These are phyloP conservation scores for Penicillium nucicola DNA, from an alignment of 495 filamentous ascomycete genomes.

Conservation along the genomic window DNA sequence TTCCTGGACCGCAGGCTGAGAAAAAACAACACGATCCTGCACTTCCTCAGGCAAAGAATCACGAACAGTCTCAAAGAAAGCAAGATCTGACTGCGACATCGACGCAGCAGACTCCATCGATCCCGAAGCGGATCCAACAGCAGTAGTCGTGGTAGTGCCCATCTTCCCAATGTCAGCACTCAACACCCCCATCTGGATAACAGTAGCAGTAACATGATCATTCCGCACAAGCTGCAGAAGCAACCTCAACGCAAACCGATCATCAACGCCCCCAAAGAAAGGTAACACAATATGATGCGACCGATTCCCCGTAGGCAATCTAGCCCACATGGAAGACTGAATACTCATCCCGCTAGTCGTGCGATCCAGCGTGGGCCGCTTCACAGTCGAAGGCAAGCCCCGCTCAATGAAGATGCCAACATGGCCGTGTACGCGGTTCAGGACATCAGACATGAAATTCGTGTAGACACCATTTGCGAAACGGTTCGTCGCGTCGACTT, in stretches of 20 bases:
- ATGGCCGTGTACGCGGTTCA: slow-evolving; percentile 60
- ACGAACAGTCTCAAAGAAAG: slow-evolving; percentile 61
- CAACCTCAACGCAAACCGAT: slow-evolving; percentile 74
- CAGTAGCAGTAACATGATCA: slow-evolving; percentile 55
- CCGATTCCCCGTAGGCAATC: slow-evolving; percentile 47
- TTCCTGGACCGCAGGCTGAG: slow-evolving; percentile 15
- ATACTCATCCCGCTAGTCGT: slow-evolving; percentile 57
- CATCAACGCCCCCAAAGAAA: slow-evolving; percentile 83
- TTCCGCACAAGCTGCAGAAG: slow-evolving; percentile 79
- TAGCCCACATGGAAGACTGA: slow-evolving; percentile 46
- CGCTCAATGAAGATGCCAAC: slow-evolving; percentile 82
- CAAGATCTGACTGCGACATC: slow-evolving; percentile 41
- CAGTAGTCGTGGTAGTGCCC: background rate
- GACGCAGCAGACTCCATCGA: background rate
- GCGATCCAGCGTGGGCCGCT: slow-evolving; percentile 28
- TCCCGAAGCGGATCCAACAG: background rate
- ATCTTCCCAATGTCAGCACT: background rate
- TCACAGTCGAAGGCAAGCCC: slow-evolving; percentile 28
- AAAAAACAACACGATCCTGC: slow-evolving; percentile 59
- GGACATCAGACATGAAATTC: slow-evolving; percentile 60
- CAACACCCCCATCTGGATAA: slow-evolving; percentile 23
- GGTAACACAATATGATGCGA: slow-evolving; percentile 86
- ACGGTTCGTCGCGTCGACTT: slow-evolving; percentile 22
- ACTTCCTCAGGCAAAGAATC: slow-evolving; percentile 60
- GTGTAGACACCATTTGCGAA: slow-evolving; percentile 51